Base-by-base conservation (phyloP, 192 early-diverging fungal species). In the Coemansia sp. region DNA sequence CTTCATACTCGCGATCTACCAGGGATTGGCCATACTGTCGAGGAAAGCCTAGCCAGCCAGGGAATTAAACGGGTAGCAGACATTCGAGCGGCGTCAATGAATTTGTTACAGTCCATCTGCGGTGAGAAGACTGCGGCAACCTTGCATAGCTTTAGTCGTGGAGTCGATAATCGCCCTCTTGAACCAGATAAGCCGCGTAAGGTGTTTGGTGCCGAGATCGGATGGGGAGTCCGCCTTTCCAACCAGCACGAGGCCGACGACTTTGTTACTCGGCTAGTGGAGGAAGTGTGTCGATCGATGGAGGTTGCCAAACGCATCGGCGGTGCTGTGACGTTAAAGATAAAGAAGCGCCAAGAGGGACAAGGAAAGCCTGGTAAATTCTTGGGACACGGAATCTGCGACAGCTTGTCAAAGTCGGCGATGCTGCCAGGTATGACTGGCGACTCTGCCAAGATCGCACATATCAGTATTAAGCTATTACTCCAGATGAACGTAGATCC, bases 161-260 rank as follows among this genome's bases (percentile, higher is more conserved):
- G 95, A 15, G 88, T 91, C 27, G 95, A 98, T 71, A 74, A 86
- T 17, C 85, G 92, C 2, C 76, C 76, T 10, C 67, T 95, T 12
- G 82, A 85, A n/a, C 87, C 86, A 19, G 86, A 92, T 66, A 82
- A 85, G 51, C 62, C 82, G 5, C 86, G 94, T 6, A 91, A 93
- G 72, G 88, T 86, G 46, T 89, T 97, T 27, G 93, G 93, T 39
- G 91, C 90, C 2, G 93, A 95, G 64, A 87, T 95, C 17, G 90
- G 90, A 53, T 95, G 95, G 94, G 95, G 92, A 7, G 87, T 98
- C 0, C 86, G 95, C 8, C 93, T 98, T 78, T 88, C 93, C 62
- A 91, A 69, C 25, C 70, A 87, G 36, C 68, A 74, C 2, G 88
- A 97, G 69, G 88, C 87, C 2, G 80, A 90, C 46, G 74, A 77